These are phyloP conservation scores for Veloporphyrellus conicus DNA, from an alignment of 1,284 basidiomycete species.

Conservation along the genomic window DNA sequence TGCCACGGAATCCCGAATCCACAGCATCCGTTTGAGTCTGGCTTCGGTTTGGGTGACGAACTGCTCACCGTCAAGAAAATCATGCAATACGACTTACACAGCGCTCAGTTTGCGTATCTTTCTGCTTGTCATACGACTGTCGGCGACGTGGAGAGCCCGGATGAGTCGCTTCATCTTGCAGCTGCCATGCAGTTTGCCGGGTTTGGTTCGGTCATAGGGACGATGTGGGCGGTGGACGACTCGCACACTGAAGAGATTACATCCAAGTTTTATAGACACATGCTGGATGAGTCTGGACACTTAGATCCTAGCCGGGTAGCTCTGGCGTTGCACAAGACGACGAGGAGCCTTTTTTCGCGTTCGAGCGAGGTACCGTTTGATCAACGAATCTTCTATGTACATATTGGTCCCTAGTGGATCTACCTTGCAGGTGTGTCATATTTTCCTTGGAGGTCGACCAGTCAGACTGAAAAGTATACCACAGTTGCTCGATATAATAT, in stretches of 20 bases:
- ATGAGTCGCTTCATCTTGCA: slow-evolving; percentile 22
- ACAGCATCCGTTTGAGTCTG: slow-evolving; percentile 12
- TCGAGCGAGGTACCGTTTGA: background rate
- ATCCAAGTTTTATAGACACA: slow-evolving; percentile 1
- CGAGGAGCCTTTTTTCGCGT: background rate
- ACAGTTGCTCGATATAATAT: too few relatives aligned
- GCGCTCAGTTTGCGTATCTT: slow-evolving; percentile 33
- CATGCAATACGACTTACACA: slow-evolving; percentile 15
- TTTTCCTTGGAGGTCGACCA: too few relatives aligned
- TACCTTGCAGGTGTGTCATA: too few relatives aligned
- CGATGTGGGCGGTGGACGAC: slow-evolving; percentile 5
- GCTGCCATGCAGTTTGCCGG: slow-evolving; percentile 7
- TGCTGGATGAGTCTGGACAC: background rate
- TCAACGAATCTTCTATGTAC: background rate
- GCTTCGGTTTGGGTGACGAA: slow-evolving; percentile 13
- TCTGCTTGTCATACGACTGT: slow-evolving; percentile 31
- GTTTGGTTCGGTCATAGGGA: slow-evolving; percentile 8
- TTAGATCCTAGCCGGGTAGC: slow-evolving; percentile 2
- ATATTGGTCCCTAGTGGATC: background rate
- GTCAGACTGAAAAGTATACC: too few relatives aligned
- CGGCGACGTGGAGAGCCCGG: background rate
- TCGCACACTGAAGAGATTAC: background rate
- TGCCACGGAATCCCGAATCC: slow-evolving; percentile 12
- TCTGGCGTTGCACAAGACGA: slow-evolving; percentile 2
- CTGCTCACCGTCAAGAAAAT: slow-evolving; percentile 22